Base-by-base conservation (phyloP, 306 rosid genomes). In the Hylodesmum podocarpum region DNA sequence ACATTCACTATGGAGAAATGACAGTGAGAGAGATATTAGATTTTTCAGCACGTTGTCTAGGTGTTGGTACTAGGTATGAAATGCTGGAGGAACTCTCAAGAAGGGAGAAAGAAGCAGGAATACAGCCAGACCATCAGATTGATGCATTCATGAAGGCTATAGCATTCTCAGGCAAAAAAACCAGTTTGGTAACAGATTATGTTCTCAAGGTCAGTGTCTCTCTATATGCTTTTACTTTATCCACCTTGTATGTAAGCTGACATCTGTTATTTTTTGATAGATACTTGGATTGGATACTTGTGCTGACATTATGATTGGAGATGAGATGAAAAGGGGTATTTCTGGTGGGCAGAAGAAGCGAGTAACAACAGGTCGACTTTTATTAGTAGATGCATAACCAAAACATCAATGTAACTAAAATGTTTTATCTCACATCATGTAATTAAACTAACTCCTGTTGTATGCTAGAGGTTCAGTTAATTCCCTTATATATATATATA, bases 131-230 rank as follows among this genome's bases (percentile, higher is more conserved):
- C 28, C 84, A 86, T 22, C 90, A 82, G 59, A 84, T 86, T n/a
- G 93, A 88, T 74, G 90, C 92, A 7, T 86, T 73, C 66, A 88
- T 88, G 93, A 88, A 88, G 73, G 88, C 90, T 55, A 82, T 70
- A 14, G 75, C 93, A 24, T 28, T 88, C 78, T 53, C 80, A 3
- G 90, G 93, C 73, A 86, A 84, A 47, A 73, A 84, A 53, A 80
- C 90, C 1, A 88, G 84, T 72, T 82, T 88, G 84, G 76, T 66
- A 49, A 88, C 90, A 0, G 90, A 88, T 41, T 88, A 82, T 41
- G 74, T 79, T 81, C 85, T 88, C 43, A 80, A 75, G 78, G 80
- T 78, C 15, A 4, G 22, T 21, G n/a, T 36, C 11, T 12, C 14
- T 40, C 12, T 51, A 51, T 40, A 1, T 40, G 11, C 46, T 19